phyloP scores from a whole-genome alignment of 2,329 filamentous ascomycete genomes.

The Stemphylium vesicarium region DNA sequence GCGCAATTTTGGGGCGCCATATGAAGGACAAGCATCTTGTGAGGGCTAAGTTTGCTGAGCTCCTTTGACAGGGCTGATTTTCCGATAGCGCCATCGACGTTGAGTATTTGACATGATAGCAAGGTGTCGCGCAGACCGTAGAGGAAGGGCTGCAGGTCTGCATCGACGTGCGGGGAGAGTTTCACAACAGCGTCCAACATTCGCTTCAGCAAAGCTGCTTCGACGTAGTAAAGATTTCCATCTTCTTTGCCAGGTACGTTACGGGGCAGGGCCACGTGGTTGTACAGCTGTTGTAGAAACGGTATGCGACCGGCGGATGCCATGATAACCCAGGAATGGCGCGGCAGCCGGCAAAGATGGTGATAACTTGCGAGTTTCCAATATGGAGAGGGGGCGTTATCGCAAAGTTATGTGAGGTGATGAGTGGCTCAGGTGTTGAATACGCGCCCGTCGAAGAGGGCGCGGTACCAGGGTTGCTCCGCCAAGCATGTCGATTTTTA shows the following conservation, averaged over 20 bases:
- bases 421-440: background rate
- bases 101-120: constrained; percentile 24
- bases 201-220: constrained; percentile 39
- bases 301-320: constrained; percentile 9
- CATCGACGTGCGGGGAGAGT: constrained; percentile 18
- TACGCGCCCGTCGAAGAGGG: background rate
- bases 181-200: constrained; percentile 31
- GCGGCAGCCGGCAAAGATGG: constrained; percentile 1
- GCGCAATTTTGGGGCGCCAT: constrained; percentile 59
- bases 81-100: constrained; percentile 32
- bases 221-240: constrained; percentile 30
- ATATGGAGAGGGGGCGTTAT: background rate
- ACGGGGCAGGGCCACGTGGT: constrained; percentile 50
- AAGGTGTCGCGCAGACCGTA: constrained; percentile 24
- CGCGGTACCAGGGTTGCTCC: background rate
- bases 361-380: background rate
- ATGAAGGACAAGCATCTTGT: constrained; percentile 51
- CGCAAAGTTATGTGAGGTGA: background rate
- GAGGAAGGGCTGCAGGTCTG: constrained; percentile 17
- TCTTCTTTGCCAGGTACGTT: constrained; percentile 48
- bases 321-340: constrained; percentile 21
- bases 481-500: too few species aligned
- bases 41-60: constrained; percentile 17
- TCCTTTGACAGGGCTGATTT: constrained; percentile 29
- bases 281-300: constrained; percentile 38